Conservation (phyloP, 345 rosid genomes). For the Corymbia maculata region DNA sequence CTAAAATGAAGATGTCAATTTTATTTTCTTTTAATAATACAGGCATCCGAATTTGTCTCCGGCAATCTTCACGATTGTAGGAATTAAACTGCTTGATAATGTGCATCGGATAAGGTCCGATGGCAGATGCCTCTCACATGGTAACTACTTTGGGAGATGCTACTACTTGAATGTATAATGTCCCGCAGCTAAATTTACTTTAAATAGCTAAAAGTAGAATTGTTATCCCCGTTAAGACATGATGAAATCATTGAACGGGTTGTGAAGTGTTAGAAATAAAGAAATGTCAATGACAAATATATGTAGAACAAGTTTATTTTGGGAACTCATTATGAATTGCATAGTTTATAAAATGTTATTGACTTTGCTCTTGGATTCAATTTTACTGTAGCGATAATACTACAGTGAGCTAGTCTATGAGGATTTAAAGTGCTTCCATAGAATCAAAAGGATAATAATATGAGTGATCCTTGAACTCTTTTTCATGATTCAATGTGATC, state of each 20-base stretch:
- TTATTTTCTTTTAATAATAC: no score
- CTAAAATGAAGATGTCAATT: background rate
- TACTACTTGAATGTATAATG: no score
- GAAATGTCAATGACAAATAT: no score
- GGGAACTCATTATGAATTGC: background rate
- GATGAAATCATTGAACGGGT: no score
- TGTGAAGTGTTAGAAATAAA: no score
- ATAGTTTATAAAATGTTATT: background rate
- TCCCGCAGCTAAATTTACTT: no score
- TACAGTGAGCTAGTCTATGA: background rate
- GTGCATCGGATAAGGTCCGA: no score
- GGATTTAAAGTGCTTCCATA: background rate
- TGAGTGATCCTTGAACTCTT: background rate
- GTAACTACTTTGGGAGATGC: no score
- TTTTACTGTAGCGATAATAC: background rate
- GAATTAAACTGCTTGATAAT: background rate
- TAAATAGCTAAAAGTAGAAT: no score
- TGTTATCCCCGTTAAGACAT: no score
- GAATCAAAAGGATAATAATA: background rate
- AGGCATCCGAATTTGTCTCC: background rate
- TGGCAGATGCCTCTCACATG: no score
- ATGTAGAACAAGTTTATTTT: background rate
- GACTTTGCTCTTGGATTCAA: background rate
- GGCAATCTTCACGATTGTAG: background rate
- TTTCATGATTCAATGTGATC: no score